Base-by-base conservation (phyloP, 139 green algal species). In the Yamagishiella unicocca region DNA sequence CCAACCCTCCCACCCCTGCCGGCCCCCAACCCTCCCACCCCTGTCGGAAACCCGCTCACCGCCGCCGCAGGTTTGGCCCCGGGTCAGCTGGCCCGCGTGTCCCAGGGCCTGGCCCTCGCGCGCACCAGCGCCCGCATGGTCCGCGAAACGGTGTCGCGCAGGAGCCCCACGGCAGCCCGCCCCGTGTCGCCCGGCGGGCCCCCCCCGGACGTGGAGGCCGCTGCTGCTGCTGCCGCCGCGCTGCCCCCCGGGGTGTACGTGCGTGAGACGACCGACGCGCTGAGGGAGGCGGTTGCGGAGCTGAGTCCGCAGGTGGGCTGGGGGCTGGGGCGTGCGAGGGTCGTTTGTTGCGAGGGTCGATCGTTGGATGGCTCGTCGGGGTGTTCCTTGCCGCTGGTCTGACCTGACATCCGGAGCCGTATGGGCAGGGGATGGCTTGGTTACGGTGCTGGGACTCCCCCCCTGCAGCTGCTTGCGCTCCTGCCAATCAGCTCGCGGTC, bases 11-110 rank as follows among this genome's bases (percentile, higher is more conserved):
- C n/a, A n/a, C n/a, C n/a, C n/a, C n/a, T n/a, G n/a, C n/a, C n/a
- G n/a, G n/a, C n/a, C n/a, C n/a, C n/a, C n/a, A n/a, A n/a, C n/a
- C n/a, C n/a, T n/a, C n/a, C n/a, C n/a, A n/a, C n/a, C n/a, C n/a
- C n/a, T n/a, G n/a, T n/a, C n/a, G n/a, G n/a, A n/a, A n/a, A n/a
- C n/a, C n/a, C n/a, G n/a, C n/a, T n/a, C n/a, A n/a, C n/a, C 40
- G 3, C 53, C 22, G 27, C 4, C 33, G 54, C 78, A 83, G 53
- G 50, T 45, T 17, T 68, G 31, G n/a, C 78, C 35, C 22, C 54
- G 22, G 14, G 54, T 25, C 54, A 74, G 74, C 24, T 90, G 10
- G 78, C 79, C n/a, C 87, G 87, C 33, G 80, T 87, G 42, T 90
- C 87, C 7, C 43, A 80, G 33, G 68, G 78, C 4, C 79, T 87